phyloP scores from a whole-genome alignment of 2,329 filamentous ascomycete genomes.

The Alternaria alternata region DNA sequence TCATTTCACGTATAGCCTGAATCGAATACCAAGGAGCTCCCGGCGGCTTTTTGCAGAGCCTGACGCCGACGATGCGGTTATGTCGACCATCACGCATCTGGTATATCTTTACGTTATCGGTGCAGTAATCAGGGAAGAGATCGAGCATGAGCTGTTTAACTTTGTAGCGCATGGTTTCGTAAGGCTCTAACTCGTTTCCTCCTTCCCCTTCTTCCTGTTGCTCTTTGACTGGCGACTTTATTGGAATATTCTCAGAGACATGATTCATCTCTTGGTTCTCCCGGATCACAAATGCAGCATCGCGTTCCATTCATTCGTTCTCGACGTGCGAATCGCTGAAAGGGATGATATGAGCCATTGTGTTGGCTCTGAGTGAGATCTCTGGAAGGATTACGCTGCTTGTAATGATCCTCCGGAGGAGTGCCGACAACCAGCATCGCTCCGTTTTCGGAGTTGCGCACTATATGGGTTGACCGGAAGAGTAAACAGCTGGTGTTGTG shows the following conservation, averaged over 20 bases:
- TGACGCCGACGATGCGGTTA: neutral
- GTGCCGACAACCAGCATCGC: neutral
- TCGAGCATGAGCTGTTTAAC: neutral
- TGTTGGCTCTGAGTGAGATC: neutral
- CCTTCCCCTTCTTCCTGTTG: neutral
- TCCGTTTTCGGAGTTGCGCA: neutral
- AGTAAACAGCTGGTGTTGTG: neutral
- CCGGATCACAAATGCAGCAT: neutral
- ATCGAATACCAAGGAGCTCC: neutral
- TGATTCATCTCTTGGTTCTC: neutral
- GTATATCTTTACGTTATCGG: neutral
- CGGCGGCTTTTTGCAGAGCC: neutral
- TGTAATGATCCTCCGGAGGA: neutral
- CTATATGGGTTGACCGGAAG: neutral
- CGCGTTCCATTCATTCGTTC: neutral
- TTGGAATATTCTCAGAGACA: no score
- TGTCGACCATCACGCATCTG: neutral
- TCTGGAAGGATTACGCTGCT: neutral
- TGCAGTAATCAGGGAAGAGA: constrained; percentile 1
- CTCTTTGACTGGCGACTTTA: neutral
- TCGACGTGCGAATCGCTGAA: neutral
- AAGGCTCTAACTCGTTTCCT: neutral
- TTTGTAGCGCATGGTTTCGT: neutral
- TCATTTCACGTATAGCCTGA: neutral
- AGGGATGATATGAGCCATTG: neutral